Percentiles rank a stretch among this genome's conserved stretches.
Evolutionary conservation across 1,284 basidiomycete species (phyloP).

Genomic region (Neotropicomus parvogracilis): DNA sequence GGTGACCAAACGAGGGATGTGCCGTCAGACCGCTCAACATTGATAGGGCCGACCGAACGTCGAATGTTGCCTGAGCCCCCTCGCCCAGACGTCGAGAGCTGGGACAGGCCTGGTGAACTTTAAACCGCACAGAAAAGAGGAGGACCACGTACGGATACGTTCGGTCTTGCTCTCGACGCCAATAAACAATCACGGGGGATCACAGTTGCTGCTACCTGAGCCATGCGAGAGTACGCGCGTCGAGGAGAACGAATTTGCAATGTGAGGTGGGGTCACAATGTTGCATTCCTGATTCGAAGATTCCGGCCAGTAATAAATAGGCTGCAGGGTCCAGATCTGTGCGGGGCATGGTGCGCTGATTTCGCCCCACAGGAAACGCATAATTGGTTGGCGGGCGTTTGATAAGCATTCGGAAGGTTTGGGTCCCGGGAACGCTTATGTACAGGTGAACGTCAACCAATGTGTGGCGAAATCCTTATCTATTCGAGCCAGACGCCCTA

Average conservation of each 20-base stretch:
- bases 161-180: conserved; percentile 32
- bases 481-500: conserved; percentile 3
- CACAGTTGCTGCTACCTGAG: conserved; percentile 6
- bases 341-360: neutral
- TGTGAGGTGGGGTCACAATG: neutral
- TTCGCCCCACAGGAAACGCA: neutral
- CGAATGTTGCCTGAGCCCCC: conserved; percentile 68
- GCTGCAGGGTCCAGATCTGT: conserved; percentile 8
- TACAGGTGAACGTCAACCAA: conserved; percentile 5
- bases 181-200: conserved; percentile 12
- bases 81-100: conserved; percentile 60
- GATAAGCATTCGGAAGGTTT: conserved; percentile 21
- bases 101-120: neutral
- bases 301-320: conserved; percentile 20
- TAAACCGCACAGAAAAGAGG: neutral
- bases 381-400: neutral
- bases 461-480: conserved; percentile 20
- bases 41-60: conserved; percentile 37
- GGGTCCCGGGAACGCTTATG: conserved; percentile 1
- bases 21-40: conserved; percentile 31
- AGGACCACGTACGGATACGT: conserved; percentile 34
- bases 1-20: conserved; percentile 43
- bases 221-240: conserved; percentile 7
- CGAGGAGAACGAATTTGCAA: neutral
- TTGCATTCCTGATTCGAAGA: neutral